Evolutionary conservation across 139 green algal species (phyloP).

Genomic region (Gonium pectorale): DNA sequence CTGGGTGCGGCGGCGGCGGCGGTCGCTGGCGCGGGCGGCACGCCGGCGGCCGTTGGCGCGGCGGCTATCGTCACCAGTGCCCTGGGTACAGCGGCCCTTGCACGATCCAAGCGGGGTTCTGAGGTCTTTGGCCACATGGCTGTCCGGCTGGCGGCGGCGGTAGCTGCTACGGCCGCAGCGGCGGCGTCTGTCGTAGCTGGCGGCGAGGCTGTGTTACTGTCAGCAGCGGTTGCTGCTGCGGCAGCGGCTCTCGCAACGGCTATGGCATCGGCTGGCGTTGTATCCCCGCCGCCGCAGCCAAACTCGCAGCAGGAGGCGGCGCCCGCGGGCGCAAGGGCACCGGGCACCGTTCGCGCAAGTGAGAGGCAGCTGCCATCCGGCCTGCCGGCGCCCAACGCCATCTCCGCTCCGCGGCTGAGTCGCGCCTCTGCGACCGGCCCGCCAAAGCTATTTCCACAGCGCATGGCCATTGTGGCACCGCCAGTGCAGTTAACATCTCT

Average conservation of each 20-base stretch:
- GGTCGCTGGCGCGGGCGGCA: not conserved
- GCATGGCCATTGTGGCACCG: no score
- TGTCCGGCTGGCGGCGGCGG: not conserved
- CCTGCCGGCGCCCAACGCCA: no score
- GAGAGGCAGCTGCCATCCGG: no score
- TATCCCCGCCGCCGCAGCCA: no score
- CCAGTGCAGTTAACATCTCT: no score
- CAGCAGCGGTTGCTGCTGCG: not conserved
- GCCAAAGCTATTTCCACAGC: no score
- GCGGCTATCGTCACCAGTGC: not conserved
- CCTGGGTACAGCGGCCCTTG: not conserved
- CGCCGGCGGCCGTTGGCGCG: not conserved
- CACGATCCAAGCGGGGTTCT: not conserved
- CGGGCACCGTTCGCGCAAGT: no score
- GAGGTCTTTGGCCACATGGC: not conserved
- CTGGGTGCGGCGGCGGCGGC: conserved; percentile 4
- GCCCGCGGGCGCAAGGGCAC: no score
- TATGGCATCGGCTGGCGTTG: no score
- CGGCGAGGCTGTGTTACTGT: not conserved
- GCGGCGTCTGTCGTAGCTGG: not conserved
- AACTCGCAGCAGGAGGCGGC: no score
- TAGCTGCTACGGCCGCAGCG: not conserved
- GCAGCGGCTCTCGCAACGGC: not conserved
- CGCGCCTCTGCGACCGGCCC: no score
- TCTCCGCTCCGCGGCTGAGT: no score